Evolutionary conservation across 2,329 filamentous ascomycete genomes (phyloP).

Genomic region (Epicoccum sorghinum): DNA sequence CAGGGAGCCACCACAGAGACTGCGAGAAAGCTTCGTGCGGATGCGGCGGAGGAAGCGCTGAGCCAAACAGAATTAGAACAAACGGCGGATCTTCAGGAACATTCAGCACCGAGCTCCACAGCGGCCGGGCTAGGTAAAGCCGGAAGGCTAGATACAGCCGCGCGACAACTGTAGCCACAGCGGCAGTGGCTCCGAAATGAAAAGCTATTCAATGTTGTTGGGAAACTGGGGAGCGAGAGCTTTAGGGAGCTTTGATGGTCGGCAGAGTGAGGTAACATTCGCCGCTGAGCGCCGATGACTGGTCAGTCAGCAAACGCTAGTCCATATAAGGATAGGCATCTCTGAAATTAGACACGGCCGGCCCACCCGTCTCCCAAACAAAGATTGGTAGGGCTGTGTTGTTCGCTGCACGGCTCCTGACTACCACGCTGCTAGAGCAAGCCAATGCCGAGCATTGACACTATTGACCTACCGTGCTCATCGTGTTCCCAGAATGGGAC

Average conservation of each 20-base stretch:
- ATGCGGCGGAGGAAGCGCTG: not conserved
- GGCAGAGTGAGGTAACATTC: constrained; percentile 20
- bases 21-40: not conserved
- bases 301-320: constrained; percentile 7
- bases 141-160: not conserved
- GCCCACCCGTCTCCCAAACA: constrained; percentile 1
- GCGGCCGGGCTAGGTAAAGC: not conserved
- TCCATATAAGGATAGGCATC: constrained; percentile 9
- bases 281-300: not conserved
- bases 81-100: constrained; percentile 20
- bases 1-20: constrained; percentile 1
- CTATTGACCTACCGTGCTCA: constrained; percentile 45
- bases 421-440: constrained; percentile 22
- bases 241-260: constrained; percentile 17
- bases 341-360: constrained; percentile 19
- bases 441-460: constrained; percentile 25
- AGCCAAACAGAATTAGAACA: constrained; percentile 1
- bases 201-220: constrained; percentile 6
- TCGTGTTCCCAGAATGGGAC: constrained; percentile 40
- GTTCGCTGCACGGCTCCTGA: constrained; percentile 16
- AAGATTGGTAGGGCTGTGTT: constrained; percentile 30
- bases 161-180: constrained; percentile 7
- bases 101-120: constrained; percentile 1
- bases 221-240: constrained; percentile 16
- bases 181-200: constrained; percentile 20